phyloP scores from a whole-genome alignment of 176 grass and related monocot genomes.

The Calamus simplicifolius region DNA sequence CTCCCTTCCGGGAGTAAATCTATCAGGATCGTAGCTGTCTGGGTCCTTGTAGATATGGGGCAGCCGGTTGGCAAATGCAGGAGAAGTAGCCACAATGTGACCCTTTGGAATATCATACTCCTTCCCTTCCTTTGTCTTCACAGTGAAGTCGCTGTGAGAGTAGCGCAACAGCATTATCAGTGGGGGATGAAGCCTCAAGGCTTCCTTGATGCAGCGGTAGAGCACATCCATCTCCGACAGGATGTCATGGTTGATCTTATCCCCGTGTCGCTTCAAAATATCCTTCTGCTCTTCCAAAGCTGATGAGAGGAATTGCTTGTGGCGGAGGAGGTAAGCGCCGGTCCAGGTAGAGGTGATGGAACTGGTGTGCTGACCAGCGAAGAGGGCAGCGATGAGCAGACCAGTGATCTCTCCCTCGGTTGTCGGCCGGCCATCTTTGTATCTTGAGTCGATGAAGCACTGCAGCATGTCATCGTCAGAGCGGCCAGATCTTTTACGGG shows the following conservation, averaged over 20 bases:
- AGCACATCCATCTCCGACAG: slow-evolving; percentile 94
- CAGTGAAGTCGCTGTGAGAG: slow-evolving; percentile 72
- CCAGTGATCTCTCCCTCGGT: slow-evolving; percentile 78
- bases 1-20: slow-evolving; percentile 63
- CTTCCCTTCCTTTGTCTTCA: slow-evolving; percentile 71
- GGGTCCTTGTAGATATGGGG: slow-evolving; percentile 84
- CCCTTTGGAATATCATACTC: slow-evolving; percentile 88
- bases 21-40: slow-evolving; percentile 65
- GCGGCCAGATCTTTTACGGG: slow-evolving; percentile 69
- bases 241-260: slow-evolving; percentile 84
- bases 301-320: slow-evolving; percentile 51
- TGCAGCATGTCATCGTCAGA: slow-evolving; percentile 93
- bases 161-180: slow-evolving; percentile 90
- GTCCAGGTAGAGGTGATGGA: slow-evolving; percentile 99
- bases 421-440: slow-evolving; percentile 76
- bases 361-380: slow-evolving; percentile 95
- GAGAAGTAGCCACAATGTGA: slow-evolving; percentile 89
- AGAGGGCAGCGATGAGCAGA: slow-evolving; percentile 81
- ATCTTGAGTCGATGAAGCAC: slow-evolving; percentile 96
- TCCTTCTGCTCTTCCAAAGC: slow-evolving; percentile 90
- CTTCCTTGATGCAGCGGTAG: slow-evolving; percentile 97
- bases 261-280: slow-evolving; percentile 62
- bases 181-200: slow-evolving; percentile 76
- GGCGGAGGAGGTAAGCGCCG: slow-evolving; percentile 67
- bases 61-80: slow-evolving; percentile 77